Evolutionary conservation across 1,139 yeast species (phyloP).

Genomic region (Nakaseomyces delphensis): DNA sequence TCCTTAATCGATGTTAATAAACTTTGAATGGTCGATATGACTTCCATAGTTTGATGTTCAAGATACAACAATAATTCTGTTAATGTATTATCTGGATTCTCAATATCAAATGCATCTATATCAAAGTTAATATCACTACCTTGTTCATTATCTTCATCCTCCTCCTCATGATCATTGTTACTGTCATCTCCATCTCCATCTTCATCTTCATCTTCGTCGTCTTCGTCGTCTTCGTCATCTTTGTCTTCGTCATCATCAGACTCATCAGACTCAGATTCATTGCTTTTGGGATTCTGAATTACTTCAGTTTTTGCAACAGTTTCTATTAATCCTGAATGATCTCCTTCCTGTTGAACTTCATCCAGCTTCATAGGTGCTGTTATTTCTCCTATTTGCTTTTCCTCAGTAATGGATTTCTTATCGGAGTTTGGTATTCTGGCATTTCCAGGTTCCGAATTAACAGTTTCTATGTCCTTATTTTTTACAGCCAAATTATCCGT

Average conservation of each 20-base stretch:
- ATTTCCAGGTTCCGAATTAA: no score
- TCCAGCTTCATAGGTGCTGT: no score
- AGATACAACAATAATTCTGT: slow-evolving; percentile 75
- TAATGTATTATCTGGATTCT: slow-evolving; percentile 80
- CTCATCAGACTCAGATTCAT: slow-evolving; percentile 8
- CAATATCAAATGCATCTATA: slow-evolving; percentile 66
- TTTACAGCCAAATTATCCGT: neutral
- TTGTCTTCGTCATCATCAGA: slow-evolving; percentile 8
- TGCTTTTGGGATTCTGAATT: no score
- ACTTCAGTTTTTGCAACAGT: no score
- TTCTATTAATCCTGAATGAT: no score
- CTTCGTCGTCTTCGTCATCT: neutral
- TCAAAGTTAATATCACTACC: slow-evolving; percentile 40
- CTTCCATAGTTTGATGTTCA: slow-evolving; percentile 91
- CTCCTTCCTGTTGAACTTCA: no score
- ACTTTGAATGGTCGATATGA: slow-evolving; percentile 80
- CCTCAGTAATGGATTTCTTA: no score
- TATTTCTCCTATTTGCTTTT: no score
- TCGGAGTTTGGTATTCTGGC: no score
- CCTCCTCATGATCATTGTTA: slow-evolving; percentile 11
- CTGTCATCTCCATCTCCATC: slow-evolving; percentile 10
- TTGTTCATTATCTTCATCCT: slow-evolving; percentile 13
- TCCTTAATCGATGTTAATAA: slow-evolving; percentile 66
- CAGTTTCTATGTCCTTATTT: neutral
- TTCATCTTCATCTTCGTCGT: slow-evolving; percentile 5